Base-by-base conservation (phyloP, 768 basidiomycete genomes). In the Suillus fuscotomentosus region DNA sequence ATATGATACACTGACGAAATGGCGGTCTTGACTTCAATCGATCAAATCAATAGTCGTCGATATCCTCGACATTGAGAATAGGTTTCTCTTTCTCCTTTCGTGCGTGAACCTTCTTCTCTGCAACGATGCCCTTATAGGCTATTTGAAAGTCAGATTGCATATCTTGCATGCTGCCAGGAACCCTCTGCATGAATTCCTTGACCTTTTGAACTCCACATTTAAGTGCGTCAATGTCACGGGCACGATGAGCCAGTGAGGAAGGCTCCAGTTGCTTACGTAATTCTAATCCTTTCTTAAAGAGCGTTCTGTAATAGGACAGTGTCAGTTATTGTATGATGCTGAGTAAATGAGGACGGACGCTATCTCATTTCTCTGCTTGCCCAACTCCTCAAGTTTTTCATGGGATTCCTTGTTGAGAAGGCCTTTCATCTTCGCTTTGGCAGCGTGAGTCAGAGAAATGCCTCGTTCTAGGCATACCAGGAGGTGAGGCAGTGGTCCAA, bases 391-490 rank as follows among this genome's bases (percentile, higher is more conserved):
- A 2, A 82, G 70, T 38, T 72, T 73, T 17, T 78, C 71, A 60
- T 81, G 78, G 31, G 61, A 60, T n/a, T 70, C 76, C 13, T 67
- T 61, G 4, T 36, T 68, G 14, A 79, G 57, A 20, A 70, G 71
- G 48, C 72, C 70, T 60, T 78, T 83, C 3, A 71, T 68, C 24
- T 69, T 67, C 7, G 22, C 63, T 71, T 82, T 83, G 59, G 70
- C 65, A 20, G 69, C 57, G 45, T 70, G 47, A 9, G 76, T 66
- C 22, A 71, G 34, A 2, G 68, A 43, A 13, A 76, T 69, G 24
- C 72, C 68, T n/a, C 70, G 61, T 55, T 84, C 79, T 36, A 84
- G 73, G 65, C 78, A 82, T 2, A 80, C 65, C 3, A 83, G 70
- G 36, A 84, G 66, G 60, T 76, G 79, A 2, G 82, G 80, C 9